Percentiles rank a stretch among this genome's conserved stretches.
Conservation (phyloP, 805 yeast genomes). For the Ogataea pignaliae region DNA sequence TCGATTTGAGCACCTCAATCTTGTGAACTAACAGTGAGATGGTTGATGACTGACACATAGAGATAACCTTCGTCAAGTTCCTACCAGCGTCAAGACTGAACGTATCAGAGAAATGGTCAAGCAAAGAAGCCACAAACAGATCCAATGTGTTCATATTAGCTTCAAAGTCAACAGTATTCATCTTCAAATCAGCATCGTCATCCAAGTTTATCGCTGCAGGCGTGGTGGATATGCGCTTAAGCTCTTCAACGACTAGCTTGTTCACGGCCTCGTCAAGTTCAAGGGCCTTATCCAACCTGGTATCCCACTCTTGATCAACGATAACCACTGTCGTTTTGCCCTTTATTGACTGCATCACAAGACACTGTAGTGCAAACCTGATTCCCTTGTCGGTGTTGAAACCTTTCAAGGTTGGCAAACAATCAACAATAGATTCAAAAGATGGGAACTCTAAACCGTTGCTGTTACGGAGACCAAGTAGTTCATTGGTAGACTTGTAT, state of each 20-base stretch:
- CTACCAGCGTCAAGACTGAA: constrained; percentile 8
- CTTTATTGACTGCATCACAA: constrained; percentile 62
- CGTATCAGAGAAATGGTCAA: constrained; percentile 20
- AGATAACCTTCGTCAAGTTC: constrained; percentile 20
- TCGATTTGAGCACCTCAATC: constrained; percentile 10
- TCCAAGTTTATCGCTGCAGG: constrained; percentile 3
- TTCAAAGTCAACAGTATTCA: constrained; percentile 3
- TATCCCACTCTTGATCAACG: constrained; percentile 70
- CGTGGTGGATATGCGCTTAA: constrained; percentile 4
- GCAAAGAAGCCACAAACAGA: constrained; percentile 29
- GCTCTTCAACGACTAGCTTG: constrained; percentile 18
- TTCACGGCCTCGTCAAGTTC: constrained; percentile 55
- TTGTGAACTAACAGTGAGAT: constrained; percentile 9
- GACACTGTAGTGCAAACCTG: constrained; percentile 49
- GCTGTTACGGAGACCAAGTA: background rate
- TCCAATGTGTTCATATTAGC: constrained; percentile 10
- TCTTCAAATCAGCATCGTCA: constrained; percentile 13
- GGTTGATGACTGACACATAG: constrained; percentile 20
- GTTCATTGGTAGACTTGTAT: constrained; percentile 34
- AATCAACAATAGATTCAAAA: constrained; percentile 37
- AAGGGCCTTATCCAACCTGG: constrained; percentile 63
- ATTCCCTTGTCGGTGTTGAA: constrained; percentile 35
- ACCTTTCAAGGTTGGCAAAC: constrained; percentile 23
- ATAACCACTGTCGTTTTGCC: constrained; percentile 51
- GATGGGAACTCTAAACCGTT: constrained; percentile 48